Evolutionary conservation across 2,329 filamentous ascomycete genomes (phyloP), one percentile per base, ranked within the genome.

Genomic region (Exophiala viscosa): DNA sequence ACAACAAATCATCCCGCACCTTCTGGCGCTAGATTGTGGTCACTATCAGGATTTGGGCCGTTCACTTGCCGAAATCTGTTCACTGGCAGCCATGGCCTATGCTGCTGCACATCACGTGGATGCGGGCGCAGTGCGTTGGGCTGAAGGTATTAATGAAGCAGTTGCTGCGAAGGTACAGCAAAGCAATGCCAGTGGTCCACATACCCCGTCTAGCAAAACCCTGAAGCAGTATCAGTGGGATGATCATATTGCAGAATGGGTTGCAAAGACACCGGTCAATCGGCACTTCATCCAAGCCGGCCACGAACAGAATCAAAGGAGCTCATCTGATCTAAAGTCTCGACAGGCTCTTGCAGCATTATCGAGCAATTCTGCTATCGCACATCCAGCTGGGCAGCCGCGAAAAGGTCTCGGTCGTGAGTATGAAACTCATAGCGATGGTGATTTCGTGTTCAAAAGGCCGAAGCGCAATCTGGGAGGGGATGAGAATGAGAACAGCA

Each of bases 231-330:
- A 71, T 65, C 66, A 74, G 31, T 82, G 78, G 78, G 79, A 81
- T 61, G 77, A 80, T 60, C 75, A 73, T 40, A 80, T 82, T 62
- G 73, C 76, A 33, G 79, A 81, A 64, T 82, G 79, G 78, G 73
- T 82, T 45, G 76, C 71, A 14, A 70, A 67, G 35, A 79, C 75
- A 40, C 78, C 78, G 23, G 65, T 61, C 45, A 43, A 55, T 34
- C 20, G 8, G 7, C 40, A 31, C 23, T 36, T 15, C 5, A 36
- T 13, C 34, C 5, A 36, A 5, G 23, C 5, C 8, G 23, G 23
- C 23, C 23, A 28, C 8, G 34, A 36, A 15, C 11, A 36, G 34
- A 5, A 36, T 36, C 34, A 36, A 36, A 4, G 34, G 34, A 13
- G n/a, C 14, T n/a, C 42, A 31, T 15, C 14, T 35, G 32, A 14